phyloP scores from a whole-genome alignment of 108 stramenopile species.

The Fragilariopsis cylindrus region DNA sequence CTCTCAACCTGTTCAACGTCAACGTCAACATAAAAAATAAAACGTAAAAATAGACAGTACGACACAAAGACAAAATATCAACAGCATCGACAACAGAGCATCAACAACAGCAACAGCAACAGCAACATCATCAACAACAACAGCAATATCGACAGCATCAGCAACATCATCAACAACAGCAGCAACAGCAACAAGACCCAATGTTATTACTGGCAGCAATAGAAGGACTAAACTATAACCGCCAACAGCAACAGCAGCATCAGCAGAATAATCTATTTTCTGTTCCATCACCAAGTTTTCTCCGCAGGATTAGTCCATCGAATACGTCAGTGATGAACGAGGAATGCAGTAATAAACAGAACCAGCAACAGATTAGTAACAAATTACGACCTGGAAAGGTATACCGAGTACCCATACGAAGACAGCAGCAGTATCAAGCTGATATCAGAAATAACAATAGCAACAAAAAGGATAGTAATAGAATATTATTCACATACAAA shows the following conservation, averaged over 20 bases:
- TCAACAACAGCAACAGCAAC: conserved; percentile 5
- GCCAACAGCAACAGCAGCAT: conserved; percentile 1
- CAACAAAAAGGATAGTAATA: background rate
- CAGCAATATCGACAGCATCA: conserved; percentile 12
- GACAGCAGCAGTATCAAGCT: too few species aligned
- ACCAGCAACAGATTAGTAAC: too few species aligned
- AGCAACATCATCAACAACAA: conserved; percentile 10
- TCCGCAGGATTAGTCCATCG: background rate
- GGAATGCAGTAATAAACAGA: too few species aligned
- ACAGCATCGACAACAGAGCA: background rate
- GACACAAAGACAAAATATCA: too few species aligned
- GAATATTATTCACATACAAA: conserved; percentile 3
- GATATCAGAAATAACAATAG: background rate
- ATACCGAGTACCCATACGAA: too few species aligned
- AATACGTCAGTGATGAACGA: too few species aligned
- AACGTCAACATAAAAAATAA: too few species aligned
- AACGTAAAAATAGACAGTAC: too few species aligned
- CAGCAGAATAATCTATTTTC: background rate
- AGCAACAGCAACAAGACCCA: background rate
- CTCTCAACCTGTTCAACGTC: too few species aligned
- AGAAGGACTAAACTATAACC: background rate
- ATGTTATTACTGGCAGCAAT: background rate
- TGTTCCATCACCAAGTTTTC: too few species aligned
- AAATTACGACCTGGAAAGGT: too few species aligned
- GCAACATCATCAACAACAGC: background rate